Evolutionary conservation across 2,329 filamentous ascomycete genomes (phyloP).

Genomic region (Fusarium concolor): DNA sequence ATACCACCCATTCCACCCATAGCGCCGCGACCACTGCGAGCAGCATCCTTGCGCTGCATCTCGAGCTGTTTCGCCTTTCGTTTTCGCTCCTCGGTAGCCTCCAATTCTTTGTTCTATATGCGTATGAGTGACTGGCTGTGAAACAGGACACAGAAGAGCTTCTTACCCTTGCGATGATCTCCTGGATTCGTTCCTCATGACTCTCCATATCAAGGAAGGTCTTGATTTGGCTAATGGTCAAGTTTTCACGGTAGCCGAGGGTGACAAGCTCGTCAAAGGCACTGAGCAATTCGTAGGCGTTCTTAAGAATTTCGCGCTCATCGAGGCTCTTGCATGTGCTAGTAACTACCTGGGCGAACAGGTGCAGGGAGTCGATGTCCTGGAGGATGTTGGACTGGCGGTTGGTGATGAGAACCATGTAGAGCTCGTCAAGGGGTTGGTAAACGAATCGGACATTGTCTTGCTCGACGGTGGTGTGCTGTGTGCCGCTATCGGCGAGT

Average conservation of each 20-base stretch:
- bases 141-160: neutral
- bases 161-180: constrained; percentile 89
- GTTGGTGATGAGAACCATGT: constrained; percentile 99
- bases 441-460: constrained; percentile 99
- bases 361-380: constrained; percentile 97
- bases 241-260: constrained; percentile 93
- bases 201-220: constrained; percentile 99
- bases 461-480: constrained; percentile 98
- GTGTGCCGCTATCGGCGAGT: constrained; percentile 92
- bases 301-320: constrained; percentile 92
- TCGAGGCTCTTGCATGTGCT: constrained; percentile 97
- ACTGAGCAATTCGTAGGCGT: constrained; percentile 95
- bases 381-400: constrained; percentile 99
- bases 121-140: constrained; percentile 38
- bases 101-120: constrained; percentile 92
- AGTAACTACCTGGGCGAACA: constrained; percentile 96
- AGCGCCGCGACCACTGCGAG: constrained; percentile 70
- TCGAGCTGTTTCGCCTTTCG: constrained; percentile 98
- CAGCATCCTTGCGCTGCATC: constrained; percentile 97
- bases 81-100: constrained; percentile 98
- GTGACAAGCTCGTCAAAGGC: constrained; percentile 98
- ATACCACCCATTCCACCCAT: constrained; percentile 47
- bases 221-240: constrained; percentile 97
- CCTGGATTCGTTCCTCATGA: constrained; percentile 98
- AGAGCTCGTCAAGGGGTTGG: constrained; percentile 97